These are phyloP conservation scores for Alternaria sp. DNA, from an alignment of 2,329 filamentous ascomycete species.

Conservation along the genomic window DNA sequence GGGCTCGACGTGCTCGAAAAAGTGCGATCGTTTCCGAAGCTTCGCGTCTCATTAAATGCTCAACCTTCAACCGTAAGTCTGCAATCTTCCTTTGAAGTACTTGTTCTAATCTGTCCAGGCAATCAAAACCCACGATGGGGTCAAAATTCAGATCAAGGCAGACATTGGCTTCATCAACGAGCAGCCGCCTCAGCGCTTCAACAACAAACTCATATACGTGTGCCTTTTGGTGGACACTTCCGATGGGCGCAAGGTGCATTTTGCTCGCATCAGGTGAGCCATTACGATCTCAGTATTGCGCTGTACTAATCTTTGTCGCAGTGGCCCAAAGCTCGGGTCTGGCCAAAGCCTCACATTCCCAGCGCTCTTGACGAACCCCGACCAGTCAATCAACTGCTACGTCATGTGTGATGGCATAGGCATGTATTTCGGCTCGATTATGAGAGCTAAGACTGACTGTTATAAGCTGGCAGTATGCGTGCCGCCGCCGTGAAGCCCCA, in stretches of 20 bases:
- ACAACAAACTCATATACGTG: slow-evolving; percentile 68
- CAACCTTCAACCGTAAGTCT: slow-evolving; percentile 52
- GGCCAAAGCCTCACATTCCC: slow-evolving; percentile 67
- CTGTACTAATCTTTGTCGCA: slow-evolving; percentile 51
- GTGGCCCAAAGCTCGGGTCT: slow-evolving; percentile 68
- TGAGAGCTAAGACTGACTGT: slow-evolving; percentile 7
- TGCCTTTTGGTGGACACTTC: slow-evolving; percentile 77
- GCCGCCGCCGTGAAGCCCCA: slow-evolving; percentile 60
- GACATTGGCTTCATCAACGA: slow-evolving; percentile 76
- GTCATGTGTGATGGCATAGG: slow-evolving; percentile 87
- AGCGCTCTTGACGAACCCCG: slow-evolving; percentile 60
- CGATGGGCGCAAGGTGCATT: slow-evolving; percentile 73
- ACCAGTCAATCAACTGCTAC: slow-evolving; percentile 69
- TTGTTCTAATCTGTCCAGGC: slow-evolving; percentile 15
- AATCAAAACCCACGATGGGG: slow-evolving; percentile 47
- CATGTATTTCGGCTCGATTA: slow-evolving; percentile 33
- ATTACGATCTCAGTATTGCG: neutral
- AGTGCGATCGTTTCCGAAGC: slow-evolving; percentile 74
- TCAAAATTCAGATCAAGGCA: slow-evolving; percentile 68
- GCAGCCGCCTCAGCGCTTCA: slow-evolving; percentile 66
- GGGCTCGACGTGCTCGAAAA: slow-evolving; percentile 72
- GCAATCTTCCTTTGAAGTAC: neutral
- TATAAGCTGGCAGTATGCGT: slow-evolving; percentile 62
- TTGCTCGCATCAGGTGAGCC: slow-evolving; percentile 62
- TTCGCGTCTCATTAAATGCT: slow-evolving; percentile 62